Evolutionary conservation across 2,329 filamentous ascomycete species (phyloP), one percentile per base, ranked within the genome.

Genomic region (Diaporthe eres): DNA sequence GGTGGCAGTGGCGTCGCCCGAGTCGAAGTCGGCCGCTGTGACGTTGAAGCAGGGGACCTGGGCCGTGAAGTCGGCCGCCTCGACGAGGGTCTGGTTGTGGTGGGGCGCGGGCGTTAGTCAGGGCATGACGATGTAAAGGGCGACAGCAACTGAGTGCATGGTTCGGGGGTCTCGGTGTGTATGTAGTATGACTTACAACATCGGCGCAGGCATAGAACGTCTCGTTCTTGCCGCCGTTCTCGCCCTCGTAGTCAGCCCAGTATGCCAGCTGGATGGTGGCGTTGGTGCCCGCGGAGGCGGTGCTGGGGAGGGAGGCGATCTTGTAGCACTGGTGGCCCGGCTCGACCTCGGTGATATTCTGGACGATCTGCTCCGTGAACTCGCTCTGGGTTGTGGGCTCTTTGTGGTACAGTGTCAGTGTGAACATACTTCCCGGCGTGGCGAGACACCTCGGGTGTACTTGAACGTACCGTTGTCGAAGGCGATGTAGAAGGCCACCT

Each of bases 181-280:
- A 31, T 31, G 31, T 31, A 31, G 31, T 31, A 31, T 31, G 44
- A 22, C 82, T 79, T 80, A 84, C 82, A 60, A 85, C 80, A 75
- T 85, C 84, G 51, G 84, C 84, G 68, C 84, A 85, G 25, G 83
- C 82, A 53, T 81, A 85, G 77, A 85, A 85, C 0, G 83, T 82
- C 77, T 85, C 81, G 57, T 84, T 83, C 22, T 79, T 79, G 51
- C 81, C 81, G 49, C 77, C 76, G 31, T 82, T 80, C 72, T 83
- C 82, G 63, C 82, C 84, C 77, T 86, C 81, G 78, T 85, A 87
- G 77, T 86, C 83, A 71, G 86, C 84, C 71, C 82, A 84, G 81
- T 89, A 89, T 75, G 85, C 85, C 77, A 89, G 82, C 78, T 88
- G 87, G 31, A 89, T 82, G 9, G 88, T 89, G 25, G 88, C 88